Base-by-base conservation (phyloP, 768 basidiomycete species). In the Tylopilus rubrobrunneus region DNA sequence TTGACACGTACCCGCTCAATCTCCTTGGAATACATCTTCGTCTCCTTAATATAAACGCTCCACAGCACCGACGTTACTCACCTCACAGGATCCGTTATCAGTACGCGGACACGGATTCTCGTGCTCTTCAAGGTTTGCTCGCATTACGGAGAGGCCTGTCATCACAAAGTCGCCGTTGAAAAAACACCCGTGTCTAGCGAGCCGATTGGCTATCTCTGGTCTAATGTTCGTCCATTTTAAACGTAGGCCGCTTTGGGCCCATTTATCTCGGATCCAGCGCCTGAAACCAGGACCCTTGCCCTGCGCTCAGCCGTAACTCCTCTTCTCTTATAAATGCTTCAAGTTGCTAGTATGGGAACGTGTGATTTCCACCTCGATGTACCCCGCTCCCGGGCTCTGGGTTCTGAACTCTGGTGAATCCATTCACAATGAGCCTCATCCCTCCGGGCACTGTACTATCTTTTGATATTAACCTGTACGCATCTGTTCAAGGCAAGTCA, bases 401-500 rank as follows among this genome's bases (percentile, higher is more conserved):
- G 25, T 47, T 48, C 21, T 51, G 50, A 51, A 40, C 15, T 48
- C 27, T 44, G 31, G 51, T 52, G 36, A 10, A 50, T 44, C 39
- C 47, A 15, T 19, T 47, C 50, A 36, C 47, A 36, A 67, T 68
- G 67, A 68, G 67, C 49, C 45, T 67, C 0, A 23, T 57, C n/a
- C 61, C 60, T 28, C 51, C 56, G 45, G 56, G 51, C 27, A 48
- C 48, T 21, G 5, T 28, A 43, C 14, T 19, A 2, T 48, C 46
- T 11, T 33, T 6, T 19, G 52, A 56, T 4, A 41, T 59, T 52
- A 42, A 6, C 7, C 7, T 66, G 19, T 68, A 56, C 15, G 41
- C 57, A 23, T 65, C 59, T 28, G 61, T 59, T 34, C 67, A 69
- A 57, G 48, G 67, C 65, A 52, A 15, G 59, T 34, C 50, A 33